A percentile compares a stretch with the other conserved stretches of the same genome.
phyloP scores from a whole-genome alignment of 2,329 filamentous ascomycete species.

The Xylariaceae sp. region DNA sequence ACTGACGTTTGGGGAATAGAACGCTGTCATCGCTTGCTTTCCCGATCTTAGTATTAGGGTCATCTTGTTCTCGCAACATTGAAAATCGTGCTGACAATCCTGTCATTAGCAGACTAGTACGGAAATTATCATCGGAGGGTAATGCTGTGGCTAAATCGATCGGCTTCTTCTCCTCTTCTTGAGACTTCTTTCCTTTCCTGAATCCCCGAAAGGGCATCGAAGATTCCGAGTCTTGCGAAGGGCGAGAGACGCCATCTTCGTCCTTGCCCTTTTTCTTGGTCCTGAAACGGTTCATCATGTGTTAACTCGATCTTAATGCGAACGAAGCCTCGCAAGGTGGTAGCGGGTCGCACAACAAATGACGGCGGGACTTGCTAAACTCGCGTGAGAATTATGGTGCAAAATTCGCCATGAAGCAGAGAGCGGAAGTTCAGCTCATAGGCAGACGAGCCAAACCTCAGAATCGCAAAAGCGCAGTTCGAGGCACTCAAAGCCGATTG shows the following conservation, averaged over 20 bases:
- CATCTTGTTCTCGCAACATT: conserved; percentile 92
- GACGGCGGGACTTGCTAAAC: background rate
- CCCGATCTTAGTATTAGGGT: conserved; percentile 80
- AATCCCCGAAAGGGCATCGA: conserved; percentile 53
- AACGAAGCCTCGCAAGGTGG: background rate
- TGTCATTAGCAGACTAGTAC: conserved; percentile 93
- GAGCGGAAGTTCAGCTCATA: background rate
- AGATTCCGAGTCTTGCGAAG: conserved; percentile 53
- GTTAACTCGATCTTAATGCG: background rate
- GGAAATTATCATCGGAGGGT: conserved; percentile 82
- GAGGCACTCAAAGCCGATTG: conserved; percentile 3
- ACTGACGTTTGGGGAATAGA: conserved; percentile 74
- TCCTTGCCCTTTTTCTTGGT: conserved; percentile 68
- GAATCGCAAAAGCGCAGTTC: background rate
- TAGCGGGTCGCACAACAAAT: background rate
- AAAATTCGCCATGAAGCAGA: conserved; percentile 14
- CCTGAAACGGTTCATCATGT: conserved; percentile 71
- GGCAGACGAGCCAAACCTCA: background rate
- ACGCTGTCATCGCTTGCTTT: conserved; percentile 97
- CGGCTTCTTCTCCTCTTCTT: conserved; percentile 58
- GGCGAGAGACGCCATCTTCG: conserved; percentile 46
- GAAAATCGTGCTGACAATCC: conserved; percentile 93
- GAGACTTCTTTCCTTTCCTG: conserved; percentile 51
- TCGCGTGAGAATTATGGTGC: conserved; percentile 1
- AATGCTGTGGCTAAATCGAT: conserved; percentile 71